Conservation (phyloP, 2,329 filamentous ascomycete species). For the Pseudohalonectria lignicola region DNA sequence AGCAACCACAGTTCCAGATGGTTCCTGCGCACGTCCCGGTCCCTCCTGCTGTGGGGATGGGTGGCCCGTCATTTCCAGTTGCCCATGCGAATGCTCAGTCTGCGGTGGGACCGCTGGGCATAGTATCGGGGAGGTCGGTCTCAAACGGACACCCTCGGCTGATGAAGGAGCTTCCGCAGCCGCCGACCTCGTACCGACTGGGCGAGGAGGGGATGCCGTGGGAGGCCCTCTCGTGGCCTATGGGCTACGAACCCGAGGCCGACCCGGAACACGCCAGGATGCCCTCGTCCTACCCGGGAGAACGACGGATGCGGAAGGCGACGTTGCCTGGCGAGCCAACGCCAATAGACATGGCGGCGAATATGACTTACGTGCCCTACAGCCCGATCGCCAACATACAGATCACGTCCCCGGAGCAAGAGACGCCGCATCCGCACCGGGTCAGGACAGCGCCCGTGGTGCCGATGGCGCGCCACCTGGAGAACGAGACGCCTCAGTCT, state of each 20-base stretch:
- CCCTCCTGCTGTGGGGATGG: too few species aligned
- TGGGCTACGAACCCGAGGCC: constrained; percentile 14
- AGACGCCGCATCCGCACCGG: neutral
- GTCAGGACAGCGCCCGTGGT: neutral
- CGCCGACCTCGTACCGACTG: constrained; percentile 26
- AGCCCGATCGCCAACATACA: constrained; percentile 2
- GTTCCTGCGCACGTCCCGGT: too few species aligned
- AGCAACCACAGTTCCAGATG: constrained; percentile 13
- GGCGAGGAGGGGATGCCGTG: constrained; percentile 38
- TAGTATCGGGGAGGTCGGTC: constrained; percentile 1
- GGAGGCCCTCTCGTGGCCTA: constrained; percentile 25
- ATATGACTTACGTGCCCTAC: constrained; percentile 1
- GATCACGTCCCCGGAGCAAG: neutral
- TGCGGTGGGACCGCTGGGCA: too few species aligned
- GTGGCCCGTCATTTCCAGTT: too few species aligned
- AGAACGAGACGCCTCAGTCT: constrained; percentile 5
- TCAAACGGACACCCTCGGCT: constrained; percentile 4
- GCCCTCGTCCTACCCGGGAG: constrained; percentile 5
- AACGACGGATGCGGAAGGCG: neutral
- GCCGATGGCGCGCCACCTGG: neutral
- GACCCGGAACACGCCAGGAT: constrained; percentile 15
- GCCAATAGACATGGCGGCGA: neutral
- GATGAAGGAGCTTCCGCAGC: constrained; percentile 31
- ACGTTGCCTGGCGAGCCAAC: neutral
- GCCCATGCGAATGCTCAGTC: too few species aligned